Base-by-base conservation (phyloP, 306 rosid genomes). In the Alnus glutinosa region DNA sequence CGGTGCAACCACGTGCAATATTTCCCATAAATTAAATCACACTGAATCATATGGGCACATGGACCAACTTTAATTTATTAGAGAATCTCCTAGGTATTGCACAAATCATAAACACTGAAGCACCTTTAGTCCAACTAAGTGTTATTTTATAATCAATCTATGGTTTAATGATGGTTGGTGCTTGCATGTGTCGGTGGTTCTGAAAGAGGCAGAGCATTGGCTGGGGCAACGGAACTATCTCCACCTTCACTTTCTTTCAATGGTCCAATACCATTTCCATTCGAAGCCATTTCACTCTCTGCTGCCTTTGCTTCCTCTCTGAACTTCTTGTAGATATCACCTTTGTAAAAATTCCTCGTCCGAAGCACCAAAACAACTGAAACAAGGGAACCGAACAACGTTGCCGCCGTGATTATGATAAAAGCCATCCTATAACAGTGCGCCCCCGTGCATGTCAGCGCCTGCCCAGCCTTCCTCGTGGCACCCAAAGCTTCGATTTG, bases 301-400 rank as follows among this genome's bases (percentile, higher is more conserved):
- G 28, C 76, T 14, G 14, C 34, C 71, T 79, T 83, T 6, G 72
- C 39, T 54, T 79, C 87, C 49, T 62, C 81, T 75, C 87, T 83
- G 47, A 85, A 88, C 85, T 88, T 91, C 71, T 70, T 76, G 81
- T 88, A 88, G 39, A 89, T 86, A 64, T 89, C 97, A 2, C 93
- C 77, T 64, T 77, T 76, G 74, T 91, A 91, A 59, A 88, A 91
- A 0, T 88, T 81, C 19, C 83, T 81, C 1, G 97, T 91, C 76
- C 97, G 78, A 1, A 91, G 28, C 42, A 88, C 97, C 77, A 91
- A 81, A 73, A 89, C 64, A 9, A 83, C 28, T 0, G 93, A 91
- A 48, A 83, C 83, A 52, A 88, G 39, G 62, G 80, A 75, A 4
- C 89, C 97, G 9, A 88, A 32, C 62, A 91, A 70, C 0, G 91